Evolutionary conservation across 768 basidiomycete species (phyloP).

Genomic region (Boletus insuetus): DNA sequence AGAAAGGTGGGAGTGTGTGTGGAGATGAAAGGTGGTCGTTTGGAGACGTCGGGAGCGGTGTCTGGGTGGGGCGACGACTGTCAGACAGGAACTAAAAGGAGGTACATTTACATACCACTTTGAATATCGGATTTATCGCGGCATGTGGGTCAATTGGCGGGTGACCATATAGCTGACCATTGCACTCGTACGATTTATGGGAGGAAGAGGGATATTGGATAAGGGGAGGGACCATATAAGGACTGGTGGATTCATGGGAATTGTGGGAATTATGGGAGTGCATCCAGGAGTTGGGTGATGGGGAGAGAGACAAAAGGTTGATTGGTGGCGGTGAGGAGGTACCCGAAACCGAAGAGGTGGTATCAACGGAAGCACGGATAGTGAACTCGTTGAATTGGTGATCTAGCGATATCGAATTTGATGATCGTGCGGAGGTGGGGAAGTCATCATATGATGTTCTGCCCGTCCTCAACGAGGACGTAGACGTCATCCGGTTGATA

Average conservation of each 20-base stretch:
- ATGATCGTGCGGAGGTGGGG: slow-evolving; percentile 69
- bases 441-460: slow-evolving; percentile 70
- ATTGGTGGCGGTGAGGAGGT: slow-evolving; percentile 76
- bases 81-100: slow-evolving; percentile 2
- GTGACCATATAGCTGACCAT: slow-evolving; percentile 49
- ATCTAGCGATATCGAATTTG: slow-evolving; percentile 76
- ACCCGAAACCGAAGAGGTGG: slow-evolving; percentile 53
- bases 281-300: slow-evolving; percentile 57
- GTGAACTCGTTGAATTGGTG: slow-evolving; percentile 77
- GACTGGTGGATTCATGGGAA: slow-evolving; percentile 38
- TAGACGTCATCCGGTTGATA: slow-evolving; percentile 73
- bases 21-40: slow-evolving; percentile 38
- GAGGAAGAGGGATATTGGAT: slow-evolving; percentile 40
- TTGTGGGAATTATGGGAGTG: slow-evolving; percentile 43
- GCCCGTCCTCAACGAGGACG: slow-evolving; percentile 61
- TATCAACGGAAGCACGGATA: slow-evolving; percentile 65
- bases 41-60: slow-evolving; percentile 49
- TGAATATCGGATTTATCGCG: slow-evolving; percentile 83
- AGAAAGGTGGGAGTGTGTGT: slow-evolving; percentile 69
- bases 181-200: slow-evolving; percentile 48
- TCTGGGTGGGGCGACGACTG: slow-evolving; percentile 33
- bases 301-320: slow-evolving; percentile 70
- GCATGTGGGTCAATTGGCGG: slow-evolving; percentile 66
- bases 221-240: slow-evolving; percentile 36
- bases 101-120: slow-evolving; percentile 64